phyloP scores from a whole-genome alignment of 495 filamentous ascomycete genomes.

The Talaromyces nanjingensis region DNA sequence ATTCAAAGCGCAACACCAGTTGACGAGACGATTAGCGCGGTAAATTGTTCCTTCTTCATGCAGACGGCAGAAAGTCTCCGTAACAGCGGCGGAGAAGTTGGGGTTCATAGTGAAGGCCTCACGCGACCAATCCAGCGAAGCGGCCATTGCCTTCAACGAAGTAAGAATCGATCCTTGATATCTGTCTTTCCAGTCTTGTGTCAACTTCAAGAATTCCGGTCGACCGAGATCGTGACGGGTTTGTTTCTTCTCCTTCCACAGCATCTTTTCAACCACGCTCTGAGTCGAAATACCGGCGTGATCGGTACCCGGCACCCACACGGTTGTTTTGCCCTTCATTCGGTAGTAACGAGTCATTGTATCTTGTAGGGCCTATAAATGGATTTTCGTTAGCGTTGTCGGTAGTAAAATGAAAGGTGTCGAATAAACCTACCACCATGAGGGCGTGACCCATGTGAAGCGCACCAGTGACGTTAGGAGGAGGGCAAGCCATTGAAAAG shows the following conservation, averaged over 20 bases:
- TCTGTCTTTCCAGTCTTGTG: constrained; percentile 66
- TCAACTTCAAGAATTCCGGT: constrained; percentile 48
- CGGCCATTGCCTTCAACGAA: constrained; percentile 51
- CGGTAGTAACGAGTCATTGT: constrained; percentile 66
- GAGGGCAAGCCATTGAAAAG: constrained; percentile 70
- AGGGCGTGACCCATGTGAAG: constrained; percentile 69
- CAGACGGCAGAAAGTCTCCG: constrained; percentile 63
- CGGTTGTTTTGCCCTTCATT: constrained; percentile 59
- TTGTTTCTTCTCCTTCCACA: constrained; percentile 59
- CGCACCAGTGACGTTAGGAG: constrained; percentile 70
- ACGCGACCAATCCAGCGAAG: constrained; percentile 56
- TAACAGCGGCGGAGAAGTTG: constrained; percentile 60
- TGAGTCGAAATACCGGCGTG: constrained; percentile 76
- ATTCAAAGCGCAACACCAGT: constrained; percentile 67
- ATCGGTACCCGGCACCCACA: constrained; percentile 70
- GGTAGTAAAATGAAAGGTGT: not conserved
- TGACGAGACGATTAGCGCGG: constrained; percentile 67
- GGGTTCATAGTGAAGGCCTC: constrained; percentile 72
- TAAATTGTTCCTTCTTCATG: constrained; percentile 75
- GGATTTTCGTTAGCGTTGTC: not conserved
- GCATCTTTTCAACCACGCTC: constrained; percentile 69
- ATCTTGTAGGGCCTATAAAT: constrained; percentile 58
- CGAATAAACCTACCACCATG: constrained; percentile 18
- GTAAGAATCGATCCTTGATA: constrained; percentile 58
- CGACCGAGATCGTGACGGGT: constrained; percentile 63